Base-by-base conservation (phyloP, 225 moss, liverwort and hornwort genomes). In the Climacium dendroides region DNA sequence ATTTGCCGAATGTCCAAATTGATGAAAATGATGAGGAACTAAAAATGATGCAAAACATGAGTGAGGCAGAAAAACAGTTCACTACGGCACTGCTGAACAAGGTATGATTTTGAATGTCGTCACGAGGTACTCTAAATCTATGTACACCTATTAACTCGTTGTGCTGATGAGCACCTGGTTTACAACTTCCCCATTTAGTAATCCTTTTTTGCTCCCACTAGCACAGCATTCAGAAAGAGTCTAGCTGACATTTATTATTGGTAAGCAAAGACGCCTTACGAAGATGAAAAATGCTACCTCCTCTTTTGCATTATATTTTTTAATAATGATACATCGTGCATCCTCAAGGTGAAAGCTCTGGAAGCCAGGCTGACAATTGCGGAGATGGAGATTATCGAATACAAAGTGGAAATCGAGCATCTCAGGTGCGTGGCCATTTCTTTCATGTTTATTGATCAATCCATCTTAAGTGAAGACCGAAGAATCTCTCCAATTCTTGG, bases 311-410 rank as follows among this genome's bases (percentile, higher is more conserved):
- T 66, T 47, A 35, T 28, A 37, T 48, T 92, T 28, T 55, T 77
- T 79, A 48, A 52, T 85, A 77, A 41, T 35, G 29, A 45, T 67
- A 23, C 64, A 66, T 67, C 74, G 61, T 89, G 75, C 54, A 47
- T 79, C 85, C 53, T 85, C 85, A 88, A 96, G 96, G 89, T 85
- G 73, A 90, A 92, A 83, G 73, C 80, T 61, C 89, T 96, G 52
- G 92, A 97, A 89, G 89, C 89, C 19, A 88, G 89, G 41, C 89
- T 97, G 83, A 95, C 96, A 50, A 86, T 92, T 77, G 94, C 96
- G 66, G 95, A 96, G 86, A 93, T 97, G 90, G 95, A 93, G 89
- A 87, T 94, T 35, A 93, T 97, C 15, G 96, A 94, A 67, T 95
- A 92, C 71, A 96, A 95, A 90, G 91, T 96, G 65, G 94, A 97